Evolutionary conservation across 345 rosid species (phyloP).

Genomic region (Sonneratia caseolaris): DNA sequence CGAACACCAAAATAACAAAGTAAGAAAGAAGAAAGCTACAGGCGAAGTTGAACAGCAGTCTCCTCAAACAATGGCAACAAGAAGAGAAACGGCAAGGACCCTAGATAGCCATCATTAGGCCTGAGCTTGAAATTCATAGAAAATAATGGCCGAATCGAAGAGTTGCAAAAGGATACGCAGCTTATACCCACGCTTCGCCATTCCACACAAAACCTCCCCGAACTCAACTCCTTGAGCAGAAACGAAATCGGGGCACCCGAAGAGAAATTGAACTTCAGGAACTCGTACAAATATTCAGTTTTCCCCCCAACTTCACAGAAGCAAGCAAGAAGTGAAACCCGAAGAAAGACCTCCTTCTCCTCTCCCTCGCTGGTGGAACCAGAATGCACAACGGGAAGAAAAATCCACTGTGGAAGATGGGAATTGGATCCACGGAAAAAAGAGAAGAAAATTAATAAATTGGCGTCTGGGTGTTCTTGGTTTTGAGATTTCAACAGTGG

Average conservation of each 20-base stretch:
- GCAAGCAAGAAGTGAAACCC: neutral
- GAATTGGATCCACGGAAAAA: slow-evolving; percentile 27
- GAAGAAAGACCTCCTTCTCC: neutral
- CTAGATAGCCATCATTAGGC: neutral
- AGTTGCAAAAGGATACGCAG: slow-evolving; percentile 69
- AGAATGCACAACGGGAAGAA: slow-evolving; percentile 14
- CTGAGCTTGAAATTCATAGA: slow-evolving; percentile 6
- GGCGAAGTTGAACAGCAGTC: neutral
- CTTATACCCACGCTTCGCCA: slow-evolving; percentile 95
- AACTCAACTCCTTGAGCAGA: neutral
- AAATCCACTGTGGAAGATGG: slow-evolving; percentile 29
- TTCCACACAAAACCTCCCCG: slow-evolving; percentile 12
- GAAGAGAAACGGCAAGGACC: neutral
- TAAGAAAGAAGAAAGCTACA: neutral
- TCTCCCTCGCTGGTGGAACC: neutral
- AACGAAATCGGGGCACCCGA: neutral
- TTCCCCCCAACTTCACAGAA: slow-evolving; percentile 6
- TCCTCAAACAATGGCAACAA: neutral
- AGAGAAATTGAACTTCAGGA: neutral
- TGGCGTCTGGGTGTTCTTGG: neutral
- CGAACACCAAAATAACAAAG: neutral
- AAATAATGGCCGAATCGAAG: slow-evolving; percentile 1
- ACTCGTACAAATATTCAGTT: slow-evolving; percentile 1
- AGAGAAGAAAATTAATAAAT: neutral
- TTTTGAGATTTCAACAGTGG: slow-evolving; percentile 20